A percentile compares a stretch with the other conserved stretches of the same genome.
Evolutionary conservation across 164 flowering plant species (phyloP).

Genomic region (Kingdonia uniflora): DNA sequence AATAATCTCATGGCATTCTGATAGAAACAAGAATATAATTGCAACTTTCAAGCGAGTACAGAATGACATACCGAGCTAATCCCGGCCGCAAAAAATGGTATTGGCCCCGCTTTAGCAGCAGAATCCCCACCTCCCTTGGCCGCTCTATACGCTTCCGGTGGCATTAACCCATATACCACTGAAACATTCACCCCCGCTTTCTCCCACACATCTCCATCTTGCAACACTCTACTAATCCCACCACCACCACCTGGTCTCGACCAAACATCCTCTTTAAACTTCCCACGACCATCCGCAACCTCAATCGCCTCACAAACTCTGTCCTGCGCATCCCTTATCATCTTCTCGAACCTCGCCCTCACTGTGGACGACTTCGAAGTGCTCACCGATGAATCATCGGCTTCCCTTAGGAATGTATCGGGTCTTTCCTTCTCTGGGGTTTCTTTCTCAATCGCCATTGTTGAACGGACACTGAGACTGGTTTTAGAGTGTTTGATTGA

Average conservation of each 20-base stretch:
- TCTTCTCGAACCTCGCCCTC: conserved; percentile 77
- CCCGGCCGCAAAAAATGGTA: conserved; percentile 94
- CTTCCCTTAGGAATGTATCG: conserved; percentile 56
- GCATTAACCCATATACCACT: conserved; percentile 95
- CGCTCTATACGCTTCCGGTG: conserved; percentile 96
- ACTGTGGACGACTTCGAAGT: no score
- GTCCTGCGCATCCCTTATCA: conserved; percentile 90
- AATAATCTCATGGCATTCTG: no score
- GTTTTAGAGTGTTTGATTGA: no score
- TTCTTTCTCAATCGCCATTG: conserved; percentile 76
- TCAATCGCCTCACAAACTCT: conserved; percentile 67
- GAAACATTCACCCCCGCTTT: conserved; percentile 96
- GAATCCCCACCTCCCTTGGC: conserved; percentile 48
- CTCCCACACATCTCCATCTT: conserved; percentile 85
- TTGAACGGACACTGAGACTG: no score
- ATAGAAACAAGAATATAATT: no score
- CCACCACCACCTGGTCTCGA: conserved; percentile 96
- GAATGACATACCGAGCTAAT: conserved; percentile 81
- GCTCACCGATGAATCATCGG: conserved; percentile 32
- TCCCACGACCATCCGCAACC: conserved; percentile 55
- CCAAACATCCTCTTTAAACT: conserved; percentile 93
- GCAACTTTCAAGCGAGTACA: no score
- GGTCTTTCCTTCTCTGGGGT: conserved; percentile 54
- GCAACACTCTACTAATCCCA: conserved; percentile 87
- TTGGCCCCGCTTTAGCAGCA: conserved; percentile 49